These are phyloP conservation scores for Russula olivacea DNA, from an alignment of 768 basidiomycete genomes.

Conservation along the genomic window DNA sequence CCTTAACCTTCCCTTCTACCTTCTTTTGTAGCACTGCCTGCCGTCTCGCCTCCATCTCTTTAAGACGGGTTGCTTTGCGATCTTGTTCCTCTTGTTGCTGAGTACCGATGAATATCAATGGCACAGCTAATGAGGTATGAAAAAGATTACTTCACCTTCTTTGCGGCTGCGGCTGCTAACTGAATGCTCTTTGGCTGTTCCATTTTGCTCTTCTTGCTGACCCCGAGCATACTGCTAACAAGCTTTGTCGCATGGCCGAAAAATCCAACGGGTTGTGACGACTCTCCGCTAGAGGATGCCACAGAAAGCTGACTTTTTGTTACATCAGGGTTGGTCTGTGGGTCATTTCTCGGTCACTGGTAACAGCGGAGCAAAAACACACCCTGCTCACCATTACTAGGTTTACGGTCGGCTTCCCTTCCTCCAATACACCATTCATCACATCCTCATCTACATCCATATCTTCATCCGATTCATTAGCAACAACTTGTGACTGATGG, in stretches of 20 bases:
- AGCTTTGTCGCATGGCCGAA: constrained; percentile 66
- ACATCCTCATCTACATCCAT: constrained; percentile 36
- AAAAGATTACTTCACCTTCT: constrained; percentile 56
- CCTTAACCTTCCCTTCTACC: constrained; percentile 61
- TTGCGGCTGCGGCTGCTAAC: constrained; percentile 75
- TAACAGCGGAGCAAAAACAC: neutral
- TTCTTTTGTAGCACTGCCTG: constrained; percentile 66
- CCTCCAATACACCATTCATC: constrained; percentile 40
- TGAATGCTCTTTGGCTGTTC: constrained; percentile 74
- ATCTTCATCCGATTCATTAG: constrained; percentile 29
- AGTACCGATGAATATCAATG: constrained; percentile 1
- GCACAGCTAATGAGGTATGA: neutral
- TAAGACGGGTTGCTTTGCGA: constrained; percentile 65
- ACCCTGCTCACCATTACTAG: constrained; percentile 39
- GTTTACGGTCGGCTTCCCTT: constrained; percentile 35
- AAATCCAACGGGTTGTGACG: constrained; percentile 47
- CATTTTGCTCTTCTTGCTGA: constrained; percentile 61
- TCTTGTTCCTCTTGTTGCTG: constrained; percentile 90
- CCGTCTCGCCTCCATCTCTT: constrained; percentile 80
- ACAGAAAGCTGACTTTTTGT: constrained; percentile 51
- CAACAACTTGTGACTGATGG: constrained; percentile 8
- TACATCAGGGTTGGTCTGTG: constrained; percentile 24
- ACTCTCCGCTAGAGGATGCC: constrained; percentile 37
- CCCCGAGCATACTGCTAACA: constrained; percentile 57
- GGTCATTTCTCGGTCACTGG: neutral